These are phyloP conservation scores for Pseudocercospora vitis DNA, from an alignment of 2,329 filamentous ascomycete species.

Conservation along the genomic window DNA sequence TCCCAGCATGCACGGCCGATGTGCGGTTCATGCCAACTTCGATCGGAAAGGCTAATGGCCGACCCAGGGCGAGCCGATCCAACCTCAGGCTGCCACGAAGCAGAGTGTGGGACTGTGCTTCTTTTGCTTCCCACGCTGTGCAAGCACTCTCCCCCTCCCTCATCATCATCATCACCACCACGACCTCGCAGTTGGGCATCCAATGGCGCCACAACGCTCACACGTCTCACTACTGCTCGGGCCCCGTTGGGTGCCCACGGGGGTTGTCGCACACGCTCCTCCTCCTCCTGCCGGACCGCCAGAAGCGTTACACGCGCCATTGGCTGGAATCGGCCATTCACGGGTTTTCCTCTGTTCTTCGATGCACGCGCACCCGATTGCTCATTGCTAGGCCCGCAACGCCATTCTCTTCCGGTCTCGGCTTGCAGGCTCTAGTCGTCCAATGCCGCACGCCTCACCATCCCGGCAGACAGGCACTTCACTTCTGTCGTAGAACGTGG, in stretches of 20 bases:
- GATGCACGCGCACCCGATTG: slow-evolving; percentile 16
- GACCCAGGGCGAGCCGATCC: not conserved
- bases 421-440: slow-evolving; percentile 18
- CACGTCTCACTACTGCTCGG: too few species aligned
- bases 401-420: slow-evolving; percentile 14
- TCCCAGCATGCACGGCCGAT: not conserved
- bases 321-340: slow-evolving; percentile 16
- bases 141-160: too few species aligned
- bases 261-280: too few species aligned
- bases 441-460: slow-evolving; percentile 6
- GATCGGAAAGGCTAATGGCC: not conserved
- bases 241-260: slow-evolving; percentile 13
- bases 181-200: too few species aligned
- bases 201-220: too few species aligned
- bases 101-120: not conserved
- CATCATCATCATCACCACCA: too few species aligned
- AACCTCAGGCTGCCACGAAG: not conserved
- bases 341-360: slow-evolving; percentile 13
- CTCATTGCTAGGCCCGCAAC: slow-evolving; percentile 10
- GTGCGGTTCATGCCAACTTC: not conserved
- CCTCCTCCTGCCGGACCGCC: slow-evolving; percentile 14
- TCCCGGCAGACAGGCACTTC: slow-evolving; percentile 16
- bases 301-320: slow-evolving; percentile 20
- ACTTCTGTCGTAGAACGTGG: slow-evolving; percentile 23
- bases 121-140: not conserved